Percentiles rank a stretch among this genome's conserved stretches.
These are phyloP conservation scores for Verticillium tricorpus DNA, from an alignment of 2,329 filamentous ascomycete species.

Conservation along the genomic window DNA sequence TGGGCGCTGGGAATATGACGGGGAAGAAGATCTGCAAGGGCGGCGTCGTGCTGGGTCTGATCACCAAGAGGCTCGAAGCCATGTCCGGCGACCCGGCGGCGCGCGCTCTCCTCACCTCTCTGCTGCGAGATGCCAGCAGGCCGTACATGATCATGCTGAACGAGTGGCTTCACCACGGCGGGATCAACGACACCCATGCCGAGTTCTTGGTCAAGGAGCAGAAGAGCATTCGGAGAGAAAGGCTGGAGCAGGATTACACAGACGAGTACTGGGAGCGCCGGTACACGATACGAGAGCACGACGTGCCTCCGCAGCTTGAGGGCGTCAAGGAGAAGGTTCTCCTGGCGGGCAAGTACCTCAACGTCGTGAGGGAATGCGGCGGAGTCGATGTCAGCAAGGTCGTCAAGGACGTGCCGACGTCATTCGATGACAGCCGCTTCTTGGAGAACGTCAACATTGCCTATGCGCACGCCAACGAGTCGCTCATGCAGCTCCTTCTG, in stretches of 20 bases:
- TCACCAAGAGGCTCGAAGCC: constrained; percentile 78
- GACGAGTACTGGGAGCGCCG: constrained; percentile 99
- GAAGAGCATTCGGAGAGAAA: constrained; percentile 87
- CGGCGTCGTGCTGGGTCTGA: constrained; percentile 84
- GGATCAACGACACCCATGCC: constrained; percentile 87
- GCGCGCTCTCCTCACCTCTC: constrained; percentile 70
- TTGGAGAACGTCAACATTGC: constrained; percentile 93
- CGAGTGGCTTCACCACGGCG: constrained; percentile 95
- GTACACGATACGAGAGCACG: constrained; percentile 88
- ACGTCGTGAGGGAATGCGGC: constrained; percentile 94
- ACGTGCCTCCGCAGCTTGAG: constrained; percentile 88
- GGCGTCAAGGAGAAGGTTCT: constrained; percentile 91
- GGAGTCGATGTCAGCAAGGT: constrained; percentile 91
- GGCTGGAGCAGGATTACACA: constrained; percentile 92
- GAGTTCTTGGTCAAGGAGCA: constrained; percentile 96
- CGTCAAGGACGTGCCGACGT: constrained; percentile 81
- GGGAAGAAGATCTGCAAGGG: constrained; percentile 94
- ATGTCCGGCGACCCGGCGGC: constrained; percentile 94
- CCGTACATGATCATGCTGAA: constrained; percentile 99
- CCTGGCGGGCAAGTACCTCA: constrained; percentile 93
- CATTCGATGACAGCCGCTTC: constrained; percentile 88
- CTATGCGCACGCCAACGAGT: constrained; percentile 93
- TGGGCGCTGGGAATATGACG: constrained; percentile 72
- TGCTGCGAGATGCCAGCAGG: constrained; percentile 82
- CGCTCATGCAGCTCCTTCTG: constrained; percentile 81